Base-by-base conservation (phyloP, 805 yeast genomes). In the Jamesozyma gamospora region DNA sequence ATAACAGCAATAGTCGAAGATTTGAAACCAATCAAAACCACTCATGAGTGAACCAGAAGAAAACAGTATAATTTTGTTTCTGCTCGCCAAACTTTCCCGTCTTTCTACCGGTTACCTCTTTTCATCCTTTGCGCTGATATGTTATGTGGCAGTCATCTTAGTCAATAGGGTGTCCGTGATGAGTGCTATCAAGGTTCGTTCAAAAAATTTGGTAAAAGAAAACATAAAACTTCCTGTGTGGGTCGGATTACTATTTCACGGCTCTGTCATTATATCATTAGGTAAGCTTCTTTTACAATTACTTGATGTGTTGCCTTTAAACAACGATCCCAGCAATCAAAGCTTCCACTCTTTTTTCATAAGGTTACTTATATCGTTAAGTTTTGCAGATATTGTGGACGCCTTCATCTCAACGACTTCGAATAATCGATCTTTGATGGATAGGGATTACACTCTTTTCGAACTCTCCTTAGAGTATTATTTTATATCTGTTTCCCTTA, bases 161-260 rank as follows among this genome's bases (percentile, higher is more conserved):
- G 58, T 78, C 44, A 78, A 79, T 55, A 60, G 84, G 46, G 70
- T 79, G 4, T 64, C 69, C 16, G 71, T 74, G 3, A 75, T 77
- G 67, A 77, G 82, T 2, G 64, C 78, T 13, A 9, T 34, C 2
- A 34, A 19, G 0, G 60, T 75, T 6, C 52, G 78, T 39, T 56
- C 70, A 17, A 65, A 65, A 30, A 51, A 51, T 3, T 26, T 17
- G 15, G 26, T 11, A 11, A n/a, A 12, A 8, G 40, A 37, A 15
- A 42, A 41, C 7, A 39, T 45, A 5, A 35, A 42, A 2, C 39
- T 55, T 15, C 51, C 56, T 2, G 15, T 54, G 15, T 51, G 58
- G 51, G 60, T 63, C 3, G 56, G 60, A 24, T 29, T 63, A 4
- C 11, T 67, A 6, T 49, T 75, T 28, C 63, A 51, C 35, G 31